A percentile compares a stretch with the other conserved stretches of the same genome.
phyloP scores from a whole-genome alignment of 805 yeast species.

The Myxozyma sirexii region DNA sequence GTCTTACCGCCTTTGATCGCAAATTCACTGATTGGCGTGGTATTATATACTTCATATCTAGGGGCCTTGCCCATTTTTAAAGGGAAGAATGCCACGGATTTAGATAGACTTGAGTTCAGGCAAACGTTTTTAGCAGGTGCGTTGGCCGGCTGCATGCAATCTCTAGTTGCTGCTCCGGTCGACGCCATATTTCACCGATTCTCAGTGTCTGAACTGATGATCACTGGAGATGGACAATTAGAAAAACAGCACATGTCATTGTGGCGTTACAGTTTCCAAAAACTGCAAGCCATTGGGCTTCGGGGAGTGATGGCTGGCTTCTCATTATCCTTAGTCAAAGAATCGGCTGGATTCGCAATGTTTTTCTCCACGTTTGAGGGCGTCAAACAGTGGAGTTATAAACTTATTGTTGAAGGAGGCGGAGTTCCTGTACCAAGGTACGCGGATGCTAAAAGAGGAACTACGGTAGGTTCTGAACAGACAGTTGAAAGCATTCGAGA shows the following conservation, averaged over 20 bases:
- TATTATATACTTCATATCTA: conserved; percentile 81
- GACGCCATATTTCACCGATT: conserved; percentile 89
- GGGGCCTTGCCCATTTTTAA: conserved; percentile 41
- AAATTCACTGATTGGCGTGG: conserved; percentile 85
- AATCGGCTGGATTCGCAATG: conserved; percentile 67
- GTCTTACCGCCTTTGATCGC: conserved; percentile 86
- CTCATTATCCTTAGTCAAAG: conserved; percentile 75
- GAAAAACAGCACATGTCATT: conserved; percentile 53
- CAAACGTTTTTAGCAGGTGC: conserved; percentile 73
- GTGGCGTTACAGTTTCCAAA: conserved; percentile 74
- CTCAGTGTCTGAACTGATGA: conserved; percentile 69
- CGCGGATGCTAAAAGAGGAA: conserved; percentile 16
- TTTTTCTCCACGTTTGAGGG: conserved; percentile 60
- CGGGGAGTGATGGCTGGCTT: conserved; percentile 90
- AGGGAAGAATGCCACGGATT: background rate
- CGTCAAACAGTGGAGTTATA: conserved; percentile 49
- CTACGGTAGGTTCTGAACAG: conserved; percentile 4
- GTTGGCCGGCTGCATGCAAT: conserved; percentile 82
- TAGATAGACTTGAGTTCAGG: conserved; percentile 51
- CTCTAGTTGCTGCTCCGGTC: conserved; percentile 90
- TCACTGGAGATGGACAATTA: conserved; percentile 30
- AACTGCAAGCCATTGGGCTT: conserved; percentile 71
- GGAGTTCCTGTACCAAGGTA: conserved; percentile 32
- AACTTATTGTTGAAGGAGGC: conserved; percentile 10
- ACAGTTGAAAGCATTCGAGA: conserved; percentile 16